Conservation (phyloP, 1,284 basidiomycete genomes). For the Chalciporus sp. region DNA sequence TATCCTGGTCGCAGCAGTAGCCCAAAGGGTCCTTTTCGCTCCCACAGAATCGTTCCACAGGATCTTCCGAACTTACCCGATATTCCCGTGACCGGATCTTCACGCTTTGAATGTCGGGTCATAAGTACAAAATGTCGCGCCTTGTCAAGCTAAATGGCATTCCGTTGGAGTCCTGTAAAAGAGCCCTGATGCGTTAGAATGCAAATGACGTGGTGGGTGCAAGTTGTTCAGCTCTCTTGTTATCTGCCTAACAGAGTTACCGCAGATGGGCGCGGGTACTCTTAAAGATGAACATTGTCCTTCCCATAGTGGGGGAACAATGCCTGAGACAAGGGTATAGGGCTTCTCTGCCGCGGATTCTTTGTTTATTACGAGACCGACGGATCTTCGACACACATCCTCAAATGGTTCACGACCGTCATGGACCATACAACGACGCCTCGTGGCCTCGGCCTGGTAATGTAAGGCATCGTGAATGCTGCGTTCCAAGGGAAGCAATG, state of each 20-base stretch:
- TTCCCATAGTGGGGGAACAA: conserved; percentile 36
- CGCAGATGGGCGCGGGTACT: conserved; percentile 21
- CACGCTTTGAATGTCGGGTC: conserved; percentile 14
- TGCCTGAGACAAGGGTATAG: conserved; percentile 21
- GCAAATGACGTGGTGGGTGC: conserved; percentile 25
- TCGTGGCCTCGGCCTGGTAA: conserved; percentile 14
- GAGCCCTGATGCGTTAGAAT: conserved; percentile 9
- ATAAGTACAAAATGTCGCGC: background rate
- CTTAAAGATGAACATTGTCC: conserved; percentile 28
- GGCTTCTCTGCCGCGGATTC: conserved; percentile 6
- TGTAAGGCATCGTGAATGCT: conserved; percentile 13
- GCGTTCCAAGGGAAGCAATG: conserved; percentile 9
- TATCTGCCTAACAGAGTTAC: conserved; percentile 22
- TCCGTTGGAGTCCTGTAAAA: conserved; percentile 7
- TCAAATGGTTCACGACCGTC: conserved; percentile 10
- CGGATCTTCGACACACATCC: conserved; percentile 20
- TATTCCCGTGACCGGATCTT: conserved; percentile 22
- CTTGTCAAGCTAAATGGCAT: conserved; percentile 5
- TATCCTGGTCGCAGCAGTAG: background rate
- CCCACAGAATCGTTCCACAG: conserved; percentile 16
- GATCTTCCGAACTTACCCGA: conserved; percentile 21
- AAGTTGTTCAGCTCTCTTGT: conserved; percentile 5
- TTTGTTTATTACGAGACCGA: conserved; percentile 7
- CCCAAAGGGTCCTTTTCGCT: background rate
- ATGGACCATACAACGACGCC: conserved; percentile 13